Conservation (phyloP, 208 protist genomes). For the Acanthamoeba castellanii region DNA sequence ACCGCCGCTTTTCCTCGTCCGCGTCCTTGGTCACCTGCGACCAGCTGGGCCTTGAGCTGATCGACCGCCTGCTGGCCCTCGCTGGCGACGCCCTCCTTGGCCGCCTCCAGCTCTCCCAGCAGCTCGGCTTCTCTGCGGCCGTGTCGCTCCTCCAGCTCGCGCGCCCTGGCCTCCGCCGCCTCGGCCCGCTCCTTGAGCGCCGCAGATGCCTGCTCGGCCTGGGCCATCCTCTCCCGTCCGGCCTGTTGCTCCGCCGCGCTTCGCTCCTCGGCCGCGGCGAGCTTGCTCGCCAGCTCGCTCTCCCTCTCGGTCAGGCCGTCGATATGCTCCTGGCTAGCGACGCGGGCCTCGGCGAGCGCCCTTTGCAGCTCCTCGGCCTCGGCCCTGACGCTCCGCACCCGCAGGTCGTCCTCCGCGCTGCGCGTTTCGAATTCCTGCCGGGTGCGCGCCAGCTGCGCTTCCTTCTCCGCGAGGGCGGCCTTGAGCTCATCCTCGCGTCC, state of each 20-base stretch:
- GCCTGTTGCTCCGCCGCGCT: neutral
- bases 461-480: neutral
- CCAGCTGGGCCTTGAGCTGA: conserved; percentile 1
- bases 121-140: neutral
- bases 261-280: neutral
- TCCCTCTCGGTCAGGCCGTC: neutral
- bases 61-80: conserved; percentile 13
- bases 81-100: neutral
- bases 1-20: neutral
- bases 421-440: neutral
- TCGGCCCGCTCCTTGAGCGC: conserved; percentile 27
- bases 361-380: neutral
- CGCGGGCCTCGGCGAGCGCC: neutral
- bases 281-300: neutral
- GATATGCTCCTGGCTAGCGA: neutral
- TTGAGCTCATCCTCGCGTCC: neutral
- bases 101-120: neutral
- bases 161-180: neutral
- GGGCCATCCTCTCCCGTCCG: neutral
- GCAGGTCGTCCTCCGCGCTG: neutral
- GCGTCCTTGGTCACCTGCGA: neutral
- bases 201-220: neutral
- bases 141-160: neutral
- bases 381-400: neutral
- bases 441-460: neutral